Conservation (phyloP, 2,329 filamentous ascomycete species). For the Ceratocystis eucalypticola region DNA sequence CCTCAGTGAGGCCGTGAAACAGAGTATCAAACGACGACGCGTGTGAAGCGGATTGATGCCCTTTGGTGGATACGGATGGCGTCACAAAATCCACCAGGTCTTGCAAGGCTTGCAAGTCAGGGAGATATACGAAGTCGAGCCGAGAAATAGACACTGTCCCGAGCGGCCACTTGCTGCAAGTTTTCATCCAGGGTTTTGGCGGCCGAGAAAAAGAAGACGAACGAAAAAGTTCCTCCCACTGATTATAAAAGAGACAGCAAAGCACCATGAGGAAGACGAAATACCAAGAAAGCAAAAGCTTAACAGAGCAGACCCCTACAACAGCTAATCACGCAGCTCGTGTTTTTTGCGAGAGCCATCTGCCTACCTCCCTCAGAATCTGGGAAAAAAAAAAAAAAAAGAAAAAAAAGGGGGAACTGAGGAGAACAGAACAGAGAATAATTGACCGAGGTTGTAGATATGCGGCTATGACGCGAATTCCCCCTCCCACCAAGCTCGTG, state of each 20-base stretch:
- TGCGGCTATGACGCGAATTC: too few relatives aligned
- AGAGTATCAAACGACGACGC: neutral
- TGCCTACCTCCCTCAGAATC: too few relatives aligned
- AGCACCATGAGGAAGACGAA: neutral
- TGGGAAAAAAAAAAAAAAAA: too few relatives aligned
- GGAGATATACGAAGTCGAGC: neutral
- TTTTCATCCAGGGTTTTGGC: neutral
- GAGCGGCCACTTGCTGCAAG: neutral
- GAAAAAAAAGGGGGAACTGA: too few relatives aligned
- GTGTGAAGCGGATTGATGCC: neutral
- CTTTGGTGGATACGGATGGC: neutral
- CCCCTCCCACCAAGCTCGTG: too few relatives aligned
- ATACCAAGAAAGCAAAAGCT: too few relatives aligned
- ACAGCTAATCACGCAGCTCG: too few relatives aligned
- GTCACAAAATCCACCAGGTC: neutral
- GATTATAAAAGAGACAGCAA: neutral
- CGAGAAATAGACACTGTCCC: neutral
- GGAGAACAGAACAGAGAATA: too few relatives aligned
- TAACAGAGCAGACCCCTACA: too few relatives aligned
- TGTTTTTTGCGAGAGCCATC: too few relatives aligned
- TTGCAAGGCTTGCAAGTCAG: neutral
- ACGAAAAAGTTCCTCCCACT: neutral
- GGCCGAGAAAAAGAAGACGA: neutral
- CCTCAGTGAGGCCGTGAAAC: slow-evolving; percentile 2
- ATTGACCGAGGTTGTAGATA: too few relatives aligned